Percentiles rank a stretch among this genome's conserved stretches.
Evolutionary conservation across 2,329 filamentous ascomycete genomes (phyloP).

Genomic region (Amylocarpus encephaloides): DNA sequence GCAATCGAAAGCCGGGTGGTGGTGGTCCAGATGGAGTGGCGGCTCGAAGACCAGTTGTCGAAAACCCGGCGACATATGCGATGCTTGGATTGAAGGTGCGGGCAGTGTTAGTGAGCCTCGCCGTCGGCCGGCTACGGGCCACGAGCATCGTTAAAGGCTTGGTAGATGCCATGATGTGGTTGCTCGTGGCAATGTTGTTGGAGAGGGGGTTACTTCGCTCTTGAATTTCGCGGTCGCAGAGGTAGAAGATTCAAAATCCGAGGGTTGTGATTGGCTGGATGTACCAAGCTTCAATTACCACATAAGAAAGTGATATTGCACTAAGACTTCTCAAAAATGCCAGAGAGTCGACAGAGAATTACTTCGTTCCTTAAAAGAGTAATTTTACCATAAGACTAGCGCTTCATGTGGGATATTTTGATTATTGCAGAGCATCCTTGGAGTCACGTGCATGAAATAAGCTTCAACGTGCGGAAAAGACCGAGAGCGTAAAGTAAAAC

Average conservation of each 20-base stretch:
- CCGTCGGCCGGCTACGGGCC: constrained; percentile 29
- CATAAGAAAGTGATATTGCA: constrained; percentile 4
- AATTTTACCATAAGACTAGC: neutral
- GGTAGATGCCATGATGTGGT: constrained; percentile 31
- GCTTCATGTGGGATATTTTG: neutral
- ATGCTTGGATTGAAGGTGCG: constrained; percentile 22
- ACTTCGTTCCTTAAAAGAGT: neutral
- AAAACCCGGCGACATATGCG: constrained; percentile 23
- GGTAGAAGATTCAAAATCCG: constrained; percentile 14
- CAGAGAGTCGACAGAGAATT: neutral
- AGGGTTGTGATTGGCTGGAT: constrained; percentile 21
- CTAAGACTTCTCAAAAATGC: neutral
- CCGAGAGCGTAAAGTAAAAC: constrained; percentile 10
- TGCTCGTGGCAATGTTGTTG: constrained; percentile 29
- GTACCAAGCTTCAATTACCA: constrained; percentile 17
- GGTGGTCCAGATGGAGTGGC: constrained; percentile 73
- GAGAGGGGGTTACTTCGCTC: constrained; percentile 11
- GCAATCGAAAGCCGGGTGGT: constrained; percentile 73
- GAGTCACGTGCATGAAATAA: constrained; percentile 15
- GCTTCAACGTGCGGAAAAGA: neutral
- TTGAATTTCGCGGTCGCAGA: constrained; percentile 12
- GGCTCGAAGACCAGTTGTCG: constrained; percentile 26
- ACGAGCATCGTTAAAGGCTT: constrained; percentile 34
- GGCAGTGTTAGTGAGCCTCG: constrained; percentile 22
- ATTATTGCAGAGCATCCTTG: neutral